phyloP scores from a whole-genome alignment of 2,329 filamentous ascomycete genomes.

The Volutella citrinella region DNA sequence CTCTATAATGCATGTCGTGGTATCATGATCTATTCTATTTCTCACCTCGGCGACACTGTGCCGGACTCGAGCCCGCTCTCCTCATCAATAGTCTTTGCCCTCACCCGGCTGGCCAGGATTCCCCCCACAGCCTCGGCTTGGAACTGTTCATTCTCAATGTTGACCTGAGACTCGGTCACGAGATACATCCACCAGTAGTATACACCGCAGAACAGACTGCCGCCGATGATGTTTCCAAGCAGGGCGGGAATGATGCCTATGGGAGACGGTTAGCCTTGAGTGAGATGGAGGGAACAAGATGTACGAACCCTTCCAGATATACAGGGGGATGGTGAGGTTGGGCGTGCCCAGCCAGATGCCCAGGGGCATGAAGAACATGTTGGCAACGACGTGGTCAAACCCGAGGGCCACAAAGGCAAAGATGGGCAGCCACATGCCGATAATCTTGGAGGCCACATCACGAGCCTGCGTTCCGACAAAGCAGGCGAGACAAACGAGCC shows the following conservation, averaged over 20 bases:
- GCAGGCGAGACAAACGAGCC: slow-evolving; percentile 54
- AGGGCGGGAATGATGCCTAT: slow-evolving; percentile 45
- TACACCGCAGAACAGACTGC: slow-evolving; percentile 47
- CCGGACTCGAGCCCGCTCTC: slow-evolving; percentile 14
- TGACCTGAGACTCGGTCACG: slow-evolving; percentile 10
- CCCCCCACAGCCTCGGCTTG: slow-evolving; percentile 5
- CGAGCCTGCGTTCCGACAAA: slow-evolving; percentile 46
- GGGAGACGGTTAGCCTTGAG: neutral
- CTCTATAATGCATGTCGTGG: too few species aligned
- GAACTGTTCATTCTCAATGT: slow-evolving; percentile 12
- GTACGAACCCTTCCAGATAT: slow-evolving; percentile 53
- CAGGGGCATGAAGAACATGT: slow-evolving; percentile 53
- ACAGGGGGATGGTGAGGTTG: slow-evolving; percentile 43
- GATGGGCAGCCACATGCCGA: slow-evolving; percentile 55
- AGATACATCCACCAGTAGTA: slow-evolving; percentile 27
- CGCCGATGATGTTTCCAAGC: slow-evolving; percentile 53
- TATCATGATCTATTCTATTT: too few species aligned
- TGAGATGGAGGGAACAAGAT: too few species aligned
- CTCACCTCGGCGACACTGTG: too few species aligned
- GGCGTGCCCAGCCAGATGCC: slow-evolving; percentile 47
- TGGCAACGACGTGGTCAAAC: slow-evolving; percentile 56
- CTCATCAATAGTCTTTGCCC: slow-evolving; percentile 11
- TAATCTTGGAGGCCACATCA: slow-evolving; percentile 50
- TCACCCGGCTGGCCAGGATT: slow-evolving; percentile 7
- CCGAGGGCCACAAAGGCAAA: slow-evolving; percentile 52